phyloP scores from a whole-genome alignment of 2,329 filamentous ascomycete species.

The Alternaria arborescens region DNA sequence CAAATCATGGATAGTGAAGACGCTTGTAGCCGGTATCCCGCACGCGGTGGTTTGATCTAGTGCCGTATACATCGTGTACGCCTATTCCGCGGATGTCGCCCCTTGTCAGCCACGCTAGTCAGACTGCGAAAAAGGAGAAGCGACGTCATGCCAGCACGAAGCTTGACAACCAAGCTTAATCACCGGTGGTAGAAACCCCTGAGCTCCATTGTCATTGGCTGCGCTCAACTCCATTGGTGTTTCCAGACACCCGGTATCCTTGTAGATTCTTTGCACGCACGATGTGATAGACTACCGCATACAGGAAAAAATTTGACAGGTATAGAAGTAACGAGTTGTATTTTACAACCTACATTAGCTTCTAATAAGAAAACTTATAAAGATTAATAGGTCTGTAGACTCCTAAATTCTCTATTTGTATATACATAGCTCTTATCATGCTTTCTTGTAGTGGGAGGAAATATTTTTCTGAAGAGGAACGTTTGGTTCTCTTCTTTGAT shows the following conservation, averaged over 20 bases:
- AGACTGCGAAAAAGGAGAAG: background rate
- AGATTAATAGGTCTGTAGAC: no score
- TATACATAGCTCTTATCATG: no score
- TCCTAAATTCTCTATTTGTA: no score
- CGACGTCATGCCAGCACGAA: background rate
- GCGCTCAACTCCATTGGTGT: background rate
- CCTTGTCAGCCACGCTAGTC: background rate
- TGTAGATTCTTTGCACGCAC: background rate
- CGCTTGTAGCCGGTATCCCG: constrained; percentile 6
- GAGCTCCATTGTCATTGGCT: background rate
- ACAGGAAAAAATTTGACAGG: no score
- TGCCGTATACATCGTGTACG: background rate
- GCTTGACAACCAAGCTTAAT: background rate
- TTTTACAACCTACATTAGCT: no score
- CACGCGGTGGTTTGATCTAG: background rate
- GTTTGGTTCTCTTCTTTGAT: no score
- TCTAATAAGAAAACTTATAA: no score
- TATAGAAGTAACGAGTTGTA: no score
- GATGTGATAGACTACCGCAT: no score
- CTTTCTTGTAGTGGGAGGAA: no score
- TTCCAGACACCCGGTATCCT: constrained; percentile 1
- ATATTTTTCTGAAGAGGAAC: no score
- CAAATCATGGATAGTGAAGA: background rate
- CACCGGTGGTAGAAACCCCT: background rate
- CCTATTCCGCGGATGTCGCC: background rate